Evolutionary conservation across 2,329 filamentous ascomycete species (phyloP).

Genomic region (Berkeleyomyces basicola): DNA sequence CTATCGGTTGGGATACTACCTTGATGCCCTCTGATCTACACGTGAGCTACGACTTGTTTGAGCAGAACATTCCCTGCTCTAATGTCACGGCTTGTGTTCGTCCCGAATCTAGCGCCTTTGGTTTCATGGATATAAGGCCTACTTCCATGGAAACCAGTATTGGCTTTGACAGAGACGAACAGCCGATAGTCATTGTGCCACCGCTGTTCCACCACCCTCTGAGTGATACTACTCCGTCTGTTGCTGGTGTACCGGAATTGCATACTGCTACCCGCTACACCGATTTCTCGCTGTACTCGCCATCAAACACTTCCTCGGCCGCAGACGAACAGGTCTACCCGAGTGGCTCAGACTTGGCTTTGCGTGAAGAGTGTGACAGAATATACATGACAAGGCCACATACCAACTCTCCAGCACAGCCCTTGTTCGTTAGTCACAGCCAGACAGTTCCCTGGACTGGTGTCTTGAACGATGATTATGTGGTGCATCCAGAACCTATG

Average conservation of each 20-base stretch:
- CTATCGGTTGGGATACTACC: background rate
- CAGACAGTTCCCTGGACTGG: too few species aligned
- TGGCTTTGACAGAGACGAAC: background rate
- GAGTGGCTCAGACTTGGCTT: too few species aligned
- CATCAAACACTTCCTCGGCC: conserved; percentile 30
- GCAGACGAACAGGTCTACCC: conserved; percentile 24
- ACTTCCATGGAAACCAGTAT: background rate
- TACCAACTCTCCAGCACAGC: too few species aligned
- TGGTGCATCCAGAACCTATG: too few species aligned
- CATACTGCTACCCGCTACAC: conserved; percentile 24
- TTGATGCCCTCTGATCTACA: background rate
- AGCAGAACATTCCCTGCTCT: too few species aligned
- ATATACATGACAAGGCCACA: too few species aligned
- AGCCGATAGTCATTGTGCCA: too few species aligned
- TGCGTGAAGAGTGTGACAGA: too few species aligned
- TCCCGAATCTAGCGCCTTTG: too few species aligned
- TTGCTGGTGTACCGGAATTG: background rate
- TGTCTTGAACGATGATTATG: too few species aligned
- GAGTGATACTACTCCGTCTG: background rate
- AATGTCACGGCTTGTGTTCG: too few species aligned
- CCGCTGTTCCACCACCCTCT: background rate
- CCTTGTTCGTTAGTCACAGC: too few species aligned
- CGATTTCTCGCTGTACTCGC: conserved; percentile 41
- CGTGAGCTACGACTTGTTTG: background rate
- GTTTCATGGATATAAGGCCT: background rate